phyloP scores from a whole-genome alignment of 2,329 filamentous ascomycete species.

The Dactylellina sp. region DNA sequence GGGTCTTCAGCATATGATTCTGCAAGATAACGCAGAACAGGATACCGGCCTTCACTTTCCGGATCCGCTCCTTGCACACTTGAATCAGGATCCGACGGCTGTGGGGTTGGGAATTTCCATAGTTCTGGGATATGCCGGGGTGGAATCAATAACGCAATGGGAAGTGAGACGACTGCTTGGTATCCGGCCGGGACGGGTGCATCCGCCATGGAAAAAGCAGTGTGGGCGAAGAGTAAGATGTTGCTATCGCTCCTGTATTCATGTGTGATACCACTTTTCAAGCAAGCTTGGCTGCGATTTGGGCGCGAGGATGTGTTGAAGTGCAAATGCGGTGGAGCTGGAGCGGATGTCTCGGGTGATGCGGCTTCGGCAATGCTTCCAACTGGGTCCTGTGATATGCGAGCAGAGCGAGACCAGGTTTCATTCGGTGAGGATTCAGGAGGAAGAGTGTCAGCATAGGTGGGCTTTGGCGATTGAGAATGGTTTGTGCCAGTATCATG shows the following conservation, averaged over 20 bases:
- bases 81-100: constrained; percentile 42
- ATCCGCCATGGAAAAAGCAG: constrained; percentile 47
- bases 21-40: constrained; percentile 48
- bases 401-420: constrained; percentile 29
- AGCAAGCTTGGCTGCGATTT: constrained; percentile 16
- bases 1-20: constrained; percentile 49
- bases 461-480: constrained; percentile 32
- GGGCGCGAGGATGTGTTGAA: constrained; percentile 44
- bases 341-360: constrained; percentile 52
- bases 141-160: constrained; percentile 57
- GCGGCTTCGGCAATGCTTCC: constrained; percentile 54
- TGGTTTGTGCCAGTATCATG: constrained; percentile 28
- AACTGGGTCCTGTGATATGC: constrained; percentile 36
- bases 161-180: constrained; percentile 40
- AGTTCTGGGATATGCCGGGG: constrained; percentile 54
- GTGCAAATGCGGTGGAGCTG: constrained; percentile 28
- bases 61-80: constrained; percentile 38
- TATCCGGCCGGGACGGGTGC: constrained; percentile 52
- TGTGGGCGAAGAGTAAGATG: constrained; percentile 29
- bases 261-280: neutral
- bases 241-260: constrained; percentile 1
- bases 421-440: constrained; percentile 30
- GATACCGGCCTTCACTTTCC: constrained; percentile 27
- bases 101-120: constrained; percentile 53
- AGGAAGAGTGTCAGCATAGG: constrained; percentile 12